These are phyloP conservation scores for Eurotiales sp. DNA, from an alignment of 2,329 filamentous ascomycete species.

Conservation along the genomic window DNA sequence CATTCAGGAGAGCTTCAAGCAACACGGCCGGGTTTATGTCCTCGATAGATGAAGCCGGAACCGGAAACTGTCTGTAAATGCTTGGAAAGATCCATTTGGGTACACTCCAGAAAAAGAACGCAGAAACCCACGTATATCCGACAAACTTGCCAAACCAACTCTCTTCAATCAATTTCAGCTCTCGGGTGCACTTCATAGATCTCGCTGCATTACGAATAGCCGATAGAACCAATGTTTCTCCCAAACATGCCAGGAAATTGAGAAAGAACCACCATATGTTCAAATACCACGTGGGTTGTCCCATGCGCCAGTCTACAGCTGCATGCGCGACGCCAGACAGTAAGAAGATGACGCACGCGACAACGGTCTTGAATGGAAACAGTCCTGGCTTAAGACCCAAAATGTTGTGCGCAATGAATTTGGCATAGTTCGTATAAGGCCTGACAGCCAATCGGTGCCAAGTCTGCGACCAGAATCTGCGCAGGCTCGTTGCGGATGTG, in stretches of 20 bases:
- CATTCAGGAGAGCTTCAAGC: neutral
- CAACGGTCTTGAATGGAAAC: neutral
- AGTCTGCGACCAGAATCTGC: neutral
- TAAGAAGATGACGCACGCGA: neutral
- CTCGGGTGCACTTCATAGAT: neutral
- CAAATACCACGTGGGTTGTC: neutral
- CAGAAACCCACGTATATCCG: neutral
- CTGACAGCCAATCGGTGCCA: slow-evolving; percentile 3
- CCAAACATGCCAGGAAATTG: slow-evolving; percentile 1
- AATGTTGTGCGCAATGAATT: neutral
- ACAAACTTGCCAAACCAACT: slow-evolving; percentile 4
- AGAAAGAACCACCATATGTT: slow-evolving; percentile 6
- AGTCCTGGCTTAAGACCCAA: neutral
- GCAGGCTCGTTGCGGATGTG: neutral
- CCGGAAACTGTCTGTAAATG: neutral
- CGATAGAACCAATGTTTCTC: neutral
- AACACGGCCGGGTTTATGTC: too few relatives aligned
- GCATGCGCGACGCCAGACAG: neutral
- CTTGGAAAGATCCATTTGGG: neutral
- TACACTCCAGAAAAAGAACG: slow-evolving; percentile 3
- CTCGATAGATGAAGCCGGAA: too few relatives aligned
- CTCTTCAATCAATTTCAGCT: slow-evolving; percentile 1
- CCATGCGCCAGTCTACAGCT: neutral
- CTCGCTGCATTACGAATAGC: neutral
- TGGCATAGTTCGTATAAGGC: neutral